Base-by-base conservation (phyloP, 805 yeast species). In the Sugiyamaella qingdaonensis region DNA sequence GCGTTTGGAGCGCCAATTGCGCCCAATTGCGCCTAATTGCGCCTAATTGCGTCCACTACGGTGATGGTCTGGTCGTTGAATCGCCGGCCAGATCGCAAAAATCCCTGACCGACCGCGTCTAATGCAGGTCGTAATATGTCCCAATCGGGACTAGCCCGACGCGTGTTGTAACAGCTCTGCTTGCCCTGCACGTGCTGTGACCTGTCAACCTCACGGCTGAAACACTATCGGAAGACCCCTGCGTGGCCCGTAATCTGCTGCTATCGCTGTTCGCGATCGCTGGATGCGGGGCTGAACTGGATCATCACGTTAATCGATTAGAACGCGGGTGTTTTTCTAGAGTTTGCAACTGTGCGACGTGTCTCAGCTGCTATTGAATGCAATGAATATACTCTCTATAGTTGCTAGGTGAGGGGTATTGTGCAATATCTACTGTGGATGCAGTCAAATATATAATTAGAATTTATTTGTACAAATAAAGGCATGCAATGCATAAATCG, bases 121-220 rank as follows among this genome's bases (percentile, higher is more conserved):
- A n/a, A 39, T 16, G 43, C 43, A 39, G 13, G 24, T 39, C 21
- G 10, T 21, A 39, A 39, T 39, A 39, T 39, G 19, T 10, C 43
- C 43, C 24, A 39, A 39, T 39, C 43, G 43, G 43, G 43, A 14
- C 43, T 39, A 39, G 43, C 24, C 24, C 16, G 16, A 34, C 37
- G 37, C 37, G 37, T 34, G 16, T 34, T 34, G 37, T 14, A 24
- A 24, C 37, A 39, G 24, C 21, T 4, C 13, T 39, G 21, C 43
- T 14, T 39, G 24, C 2, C 13, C 2, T 39, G 24, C 43, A 39
- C 43, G 43, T 39, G 43, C 43, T 39, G 43, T 14, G 14, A 34
- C n/a, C 37, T n/a, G 37, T 34, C n/a, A 34, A 34, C 16, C 16
- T 4, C 4, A 34, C 16, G 16, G 37, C 37, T n/a, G 37, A 34